These are phyloP conservation scores for Poterioochromonas sp. DNA, from an alignment of 352 stramenopile genomes.

Conservation along the genomic window DNA sequence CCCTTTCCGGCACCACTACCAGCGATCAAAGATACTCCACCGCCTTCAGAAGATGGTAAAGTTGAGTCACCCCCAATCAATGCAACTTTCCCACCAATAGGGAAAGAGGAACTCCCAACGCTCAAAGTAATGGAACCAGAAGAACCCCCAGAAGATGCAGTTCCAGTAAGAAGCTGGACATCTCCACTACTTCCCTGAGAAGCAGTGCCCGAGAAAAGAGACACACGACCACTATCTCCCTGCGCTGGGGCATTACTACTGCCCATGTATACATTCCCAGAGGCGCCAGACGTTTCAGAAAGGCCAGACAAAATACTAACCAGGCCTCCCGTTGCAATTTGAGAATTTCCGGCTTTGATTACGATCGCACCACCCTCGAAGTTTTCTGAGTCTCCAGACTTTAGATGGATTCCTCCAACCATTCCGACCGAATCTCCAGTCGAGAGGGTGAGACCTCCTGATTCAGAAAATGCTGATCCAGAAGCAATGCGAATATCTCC, in stretches of 20 bases:
- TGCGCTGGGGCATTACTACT: not conserved
- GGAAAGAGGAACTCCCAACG: not conserved
- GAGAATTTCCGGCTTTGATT: conserved; percentile 34
- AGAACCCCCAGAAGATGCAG: not conserved
- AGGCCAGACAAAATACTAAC: not conserved
- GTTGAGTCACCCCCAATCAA: conserved; percentile 12
- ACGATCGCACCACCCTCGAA: conserved; percentile 41
- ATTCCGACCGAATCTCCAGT: too few species aligned
- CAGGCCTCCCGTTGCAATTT: not conserved
- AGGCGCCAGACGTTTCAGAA: not conserved
- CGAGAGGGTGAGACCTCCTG: too few species aligned
- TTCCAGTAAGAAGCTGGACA: not conserved
- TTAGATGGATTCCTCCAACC: conserved; percentile 40
- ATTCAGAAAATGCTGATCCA: not conserved
- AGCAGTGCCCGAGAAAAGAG: not conserved
- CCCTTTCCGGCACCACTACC: not conserved
- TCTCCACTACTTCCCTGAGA: not conserved
- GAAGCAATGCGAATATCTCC: not conserved
- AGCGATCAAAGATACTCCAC: not conserved
- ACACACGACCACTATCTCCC: not conserved
- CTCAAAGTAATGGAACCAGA: conserved; percentile 23
- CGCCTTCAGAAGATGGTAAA: not conserved
- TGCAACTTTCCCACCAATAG: conserved; percentile 18
- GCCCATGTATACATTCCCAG: not conserved
- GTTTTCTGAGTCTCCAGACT: conserved; percentile 39